Conservation (phyloP, 176 grass and related monocot genomes). For the Triticum dicoccoides region DNA sequence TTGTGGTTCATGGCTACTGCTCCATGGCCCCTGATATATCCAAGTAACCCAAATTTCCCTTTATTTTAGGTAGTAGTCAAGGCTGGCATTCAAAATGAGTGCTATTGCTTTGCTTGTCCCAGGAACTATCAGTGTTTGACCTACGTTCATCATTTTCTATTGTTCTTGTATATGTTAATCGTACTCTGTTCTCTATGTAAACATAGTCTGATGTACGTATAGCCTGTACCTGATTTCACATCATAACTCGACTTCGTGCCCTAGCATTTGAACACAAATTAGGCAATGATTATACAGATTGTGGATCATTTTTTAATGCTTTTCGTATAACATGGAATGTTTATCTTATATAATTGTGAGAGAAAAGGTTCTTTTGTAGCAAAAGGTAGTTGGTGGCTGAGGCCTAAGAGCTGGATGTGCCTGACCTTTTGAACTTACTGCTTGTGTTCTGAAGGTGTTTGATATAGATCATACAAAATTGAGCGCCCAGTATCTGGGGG, state of each 20-base stretch:
- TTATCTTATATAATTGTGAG: slow-evolving; percentile 25
- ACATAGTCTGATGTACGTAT: not conserved
- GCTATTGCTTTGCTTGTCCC: not conserved
- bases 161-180: not conserved
- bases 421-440: not conserved
- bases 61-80: not conserved
- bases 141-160: not conserved
- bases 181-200: not conserved
- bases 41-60: not conserved
- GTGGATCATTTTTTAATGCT: not conserved
- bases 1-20: not conserved
- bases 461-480: slow-evolving; percentile 51
- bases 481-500: slow-evolving; percentile 72
- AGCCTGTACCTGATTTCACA: slow-evolving; percentile 5
- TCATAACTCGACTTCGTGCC: not conserved
- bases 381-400: not conserved
- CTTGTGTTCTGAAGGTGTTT: slow-evolving; percentile 23
- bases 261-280: not conserved
- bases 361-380: not conserved
- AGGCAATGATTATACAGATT: not conserved
- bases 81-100: not conserved
- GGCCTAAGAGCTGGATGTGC: slow-evolving; percentile 26
- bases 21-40: not conserved
- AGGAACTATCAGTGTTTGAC: not conserved
- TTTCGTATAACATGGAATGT: not conserved